These are phyloP conservation scores for Penstemon davidsonii DNA, from an alignment of 257 asterid species.

Conservation along the genomic window DNA sequence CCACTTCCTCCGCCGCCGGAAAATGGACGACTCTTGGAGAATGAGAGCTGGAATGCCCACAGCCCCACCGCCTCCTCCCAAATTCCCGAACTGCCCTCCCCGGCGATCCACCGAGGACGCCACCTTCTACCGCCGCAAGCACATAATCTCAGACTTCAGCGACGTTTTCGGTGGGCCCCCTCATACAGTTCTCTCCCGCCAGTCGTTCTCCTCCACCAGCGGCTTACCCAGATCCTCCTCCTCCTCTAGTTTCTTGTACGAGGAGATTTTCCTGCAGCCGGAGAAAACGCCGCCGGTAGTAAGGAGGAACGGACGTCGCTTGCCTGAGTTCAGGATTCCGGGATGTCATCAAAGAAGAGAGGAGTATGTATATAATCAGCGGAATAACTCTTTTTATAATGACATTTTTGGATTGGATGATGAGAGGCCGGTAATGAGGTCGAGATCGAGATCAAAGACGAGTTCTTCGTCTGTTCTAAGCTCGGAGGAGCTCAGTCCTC, in stretches of 20 bases:
- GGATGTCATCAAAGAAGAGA: slow-evolving; percentile 26
- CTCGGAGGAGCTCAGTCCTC: slow-evolving; percentile 80
- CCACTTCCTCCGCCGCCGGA: slow-evolving; percentile 14
- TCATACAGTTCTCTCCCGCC: slow-evolving; percentile 53
- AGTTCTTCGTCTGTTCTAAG: slow-evolving; percentile 70
- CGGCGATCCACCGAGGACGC: slow-evolving; percentile 46
- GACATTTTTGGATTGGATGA: slow-evolving; percentile 71
- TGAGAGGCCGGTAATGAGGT: slow-evolving; percentile 49
- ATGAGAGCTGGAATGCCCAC: slow-evolving; percentile 57
- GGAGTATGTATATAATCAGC: neutral
- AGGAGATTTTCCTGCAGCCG: slow-evolving; percentile 52
- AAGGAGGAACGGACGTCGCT: slow-evolving; percentile 43
- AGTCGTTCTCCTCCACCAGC: slow-evolving; percentile 25
- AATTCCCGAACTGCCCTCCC: slow-evolving; percentile 32
- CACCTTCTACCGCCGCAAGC: slow-evolving; percentile 36
- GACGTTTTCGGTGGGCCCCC: slow-evolving; percentile 94
- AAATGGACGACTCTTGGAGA: slow-evolving; percentile 74
- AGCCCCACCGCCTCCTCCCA: too few species aligned
- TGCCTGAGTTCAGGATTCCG: slow-evolving; percentile 75
- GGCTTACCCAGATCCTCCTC: slow-evolving; percentile 23
- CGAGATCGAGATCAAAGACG: slow-evolving; percentile 64
- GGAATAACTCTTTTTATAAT: slow-evolving; percentile 40
- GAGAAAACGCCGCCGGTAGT: slow-evolving; percentile 31
- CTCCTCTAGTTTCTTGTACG: slow-evolving; percentile 40
- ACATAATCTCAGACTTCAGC: slow-evolving; percentile 45